Evolutionary conservation across 306 rosid species (phyloP), one percentile per base, ranked within the genome.

Genomic region (Citrullus amarus): DNA sequence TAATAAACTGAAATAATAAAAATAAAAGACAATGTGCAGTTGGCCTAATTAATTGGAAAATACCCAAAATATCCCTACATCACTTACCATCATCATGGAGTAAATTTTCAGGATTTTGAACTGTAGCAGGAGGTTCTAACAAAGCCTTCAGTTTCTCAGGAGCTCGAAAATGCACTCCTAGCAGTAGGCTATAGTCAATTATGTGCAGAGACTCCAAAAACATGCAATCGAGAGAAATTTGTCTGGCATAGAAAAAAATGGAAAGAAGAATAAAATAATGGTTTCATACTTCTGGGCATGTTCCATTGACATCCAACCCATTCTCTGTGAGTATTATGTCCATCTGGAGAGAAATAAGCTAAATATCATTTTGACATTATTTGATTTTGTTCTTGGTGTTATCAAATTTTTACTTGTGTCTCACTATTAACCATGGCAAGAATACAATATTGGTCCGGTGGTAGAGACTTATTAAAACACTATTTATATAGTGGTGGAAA

Each of bases 131-230:
- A 84, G 83, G 83, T 76, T 89, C 93, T 17, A 71, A 88, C 50
- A 89, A 86, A 67, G 90, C 83, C 84, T 84, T 95, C 76, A 91
- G 90, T 86, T 87, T 86, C 84, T 91, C 90, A 72, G 99, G 99
- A 83, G 97, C 97, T 91, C 96, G 87, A 87, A 95, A 90, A 88
- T 95, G 97, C 75, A 95, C 77, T 74, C 99, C 99, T 89, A 95
- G 84, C 80, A 95, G 88, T 80, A 95, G 97, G 83, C 99, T 95
- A 77, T 95, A 95, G 85, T 95, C 99, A 48, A 95, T 92, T 79
- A 95, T 91, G 20, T 82, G 88, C 87, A 85, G 97, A 76, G 99
- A 95, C 86, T 91, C 88, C 92, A 95, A 87, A 90, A 95, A 95
- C 85, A 0, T 69, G 79, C 97, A 91, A 88, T 95, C 97, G 65